Evolutionary conservation across 1,284 basidiomycete genomes (phyloP).

Genomic region (Trametes pubescens): DNA sequence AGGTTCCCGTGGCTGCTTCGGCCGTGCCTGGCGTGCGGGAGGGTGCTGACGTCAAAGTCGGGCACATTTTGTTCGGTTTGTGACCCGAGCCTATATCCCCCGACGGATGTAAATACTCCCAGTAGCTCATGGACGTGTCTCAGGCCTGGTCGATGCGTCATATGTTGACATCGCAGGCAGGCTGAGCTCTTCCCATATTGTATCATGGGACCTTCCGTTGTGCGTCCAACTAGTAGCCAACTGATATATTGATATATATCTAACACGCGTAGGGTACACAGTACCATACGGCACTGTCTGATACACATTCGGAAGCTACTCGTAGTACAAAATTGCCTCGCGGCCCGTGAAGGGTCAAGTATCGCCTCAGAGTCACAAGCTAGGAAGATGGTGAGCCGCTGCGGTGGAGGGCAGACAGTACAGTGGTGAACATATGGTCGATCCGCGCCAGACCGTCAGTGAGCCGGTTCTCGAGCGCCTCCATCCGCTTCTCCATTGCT

Average conservation of each 20-base stretch:
- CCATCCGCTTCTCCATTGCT: conserved; percentile 10
- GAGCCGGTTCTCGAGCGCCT: conserved; percentile 1
- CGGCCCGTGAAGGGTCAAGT: too few relatives aligned
- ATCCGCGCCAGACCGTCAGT: conserved; percentile 2
- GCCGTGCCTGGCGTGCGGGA: conserved; percentile 13
- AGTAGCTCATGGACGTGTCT: neutral
- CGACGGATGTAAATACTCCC: neutral
- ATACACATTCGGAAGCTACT: too few relatives aligned
- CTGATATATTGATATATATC: too few relatives aligned
- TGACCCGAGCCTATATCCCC: neutral
- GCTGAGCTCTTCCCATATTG: neutral
- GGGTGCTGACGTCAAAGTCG: conserved; percentile 8
- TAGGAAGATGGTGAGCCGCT: neutral
- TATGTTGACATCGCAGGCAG: neutral
- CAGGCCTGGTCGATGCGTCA: neutral
- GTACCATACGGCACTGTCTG: too few relatives aligned
- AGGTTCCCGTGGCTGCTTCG: conserved; percentile 17
- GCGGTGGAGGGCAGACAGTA: conserved; percentile 1
- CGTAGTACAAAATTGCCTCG: too few relatives aligned
- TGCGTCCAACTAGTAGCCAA: too few relatives aligned
- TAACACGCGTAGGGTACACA: too few relatives aligned
- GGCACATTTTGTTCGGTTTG: conserved; percentile 3
- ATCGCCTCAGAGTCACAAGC: too few relatives aligned
- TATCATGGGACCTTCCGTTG: too few relatives aligned
- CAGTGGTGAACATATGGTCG: conserved; percentile 9